A percentile compares a stretch with the other conserved stretches of the same genome.
phyloP scores from a whole-genome alignment of 2,329 filamentous ascomycete species.

The Pestalotiopsis sp. region DNA sequence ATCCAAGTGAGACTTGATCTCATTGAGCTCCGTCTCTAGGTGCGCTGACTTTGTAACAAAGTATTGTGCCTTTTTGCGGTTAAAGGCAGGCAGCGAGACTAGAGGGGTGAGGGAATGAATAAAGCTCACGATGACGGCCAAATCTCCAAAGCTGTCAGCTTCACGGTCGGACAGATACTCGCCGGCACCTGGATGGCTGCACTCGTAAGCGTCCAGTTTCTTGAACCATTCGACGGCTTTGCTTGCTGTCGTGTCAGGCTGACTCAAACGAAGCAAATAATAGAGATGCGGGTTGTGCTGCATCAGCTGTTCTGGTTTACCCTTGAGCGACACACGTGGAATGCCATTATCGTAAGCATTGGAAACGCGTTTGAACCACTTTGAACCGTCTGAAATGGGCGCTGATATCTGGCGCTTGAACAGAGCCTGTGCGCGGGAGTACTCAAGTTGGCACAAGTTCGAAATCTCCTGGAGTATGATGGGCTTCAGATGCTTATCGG shows the following conservation, averaged over 20 bases:
- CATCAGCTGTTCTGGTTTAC: conserved; percentile 40
- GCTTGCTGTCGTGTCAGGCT: conserved; percentile 34
- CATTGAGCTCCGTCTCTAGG: conserved; percentile 40
- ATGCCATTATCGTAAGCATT: conserved; percentile 38
- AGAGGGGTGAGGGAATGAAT: conserved; percentile 38
- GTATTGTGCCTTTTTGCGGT: conserved; percentile 39
- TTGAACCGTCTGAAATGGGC: conserved; percentile 33
- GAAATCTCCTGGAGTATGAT: conserved; percentile 48
- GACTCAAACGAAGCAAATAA: conserved; percentile 47
- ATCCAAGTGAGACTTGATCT: conserved; percentile 40
- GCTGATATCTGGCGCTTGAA: conserved; percentile 45
- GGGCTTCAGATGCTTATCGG: conserved; percentile 31
- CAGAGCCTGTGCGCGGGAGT: conserved; percentile 35
- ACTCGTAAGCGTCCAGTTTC: conserved; percentile 41
- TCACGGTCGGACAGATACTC: conserved; percentile 37
- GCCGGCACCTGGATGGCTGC: conserved; percentile 32
- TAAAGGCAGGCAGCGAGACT: conserved; percentile 38
- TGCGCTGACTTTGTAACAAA: conserved; percentile 36
- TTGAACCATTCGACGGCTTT: conserved; percentile 42
- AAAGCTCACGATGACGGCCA: conserved; percentile 41
- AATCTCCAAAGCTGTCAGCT: conserved; percentile 34
- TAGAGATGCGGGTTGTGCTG: conserved; percentile 41
- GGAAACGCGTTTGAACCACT: conserved; percentile 44
- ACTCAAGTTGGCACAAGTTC: conserved; percentile 48
- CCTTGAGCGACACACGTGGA: conserved; percentile 41